These are phyloP conservation scores for Solanum hybrid DNA, from an alignment of 305 asterid species.

Conservation along the genomic window DNA sequence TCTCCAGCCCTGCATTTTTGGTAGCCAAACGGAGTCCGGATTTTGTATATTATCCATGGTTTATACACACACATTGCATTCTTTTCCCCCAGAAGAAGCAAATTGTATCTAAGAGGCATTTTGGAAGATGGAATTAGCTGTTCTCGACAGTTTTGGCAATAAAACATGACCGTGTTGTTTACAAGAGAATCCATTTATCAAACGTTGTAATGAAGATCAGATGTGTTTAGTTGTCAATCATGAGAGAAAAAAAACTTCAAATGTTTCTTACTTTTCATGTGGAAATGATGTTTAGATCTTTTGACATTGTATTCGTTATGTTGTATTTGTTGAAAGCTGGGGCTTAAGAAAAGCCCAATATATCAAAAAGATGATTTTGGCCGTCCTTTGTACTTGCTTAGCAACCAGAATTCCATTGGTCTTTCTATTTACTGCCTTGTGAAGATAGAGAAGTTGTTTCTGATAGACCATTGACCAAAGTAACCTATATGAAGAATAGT, in stretches of 20 bases:
- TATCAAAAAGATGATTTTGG: neutral
- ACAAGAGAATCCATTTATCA: neutral
- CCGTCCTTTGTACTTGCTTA: neutral
- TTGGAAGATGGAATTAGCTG: slow-evolving; percentile 16
- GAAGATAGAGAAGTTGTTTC: neutral
- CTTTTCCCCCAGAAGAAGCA: slow-evolving; percentile 33
- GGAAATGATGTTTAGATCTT: neutral
- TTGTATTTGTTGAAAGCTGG: slow-evolving; percentile 2
- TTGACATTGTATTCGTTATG: neutral
- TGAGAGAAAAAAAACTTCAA: neutral
- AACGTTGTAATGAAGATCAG: neutral
- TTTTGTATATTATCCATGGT: slow-evolving; percentile 40
- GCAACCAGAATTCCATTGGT: neutral
- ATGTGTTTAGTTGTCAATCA: neutral
- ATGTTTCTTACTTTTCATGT: neutral
- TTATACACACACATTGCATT: slow-evolving; percentile 18
- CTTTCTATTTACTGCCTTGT: neutral
- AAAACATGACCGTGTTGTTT: neutral
- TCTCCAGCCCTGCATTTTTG: slow-evolving; percentile 14
- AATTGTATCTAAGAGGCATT: slow-evolving; percentile 14
- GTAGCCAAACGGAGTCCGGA: slow-evolving; percentile 35
- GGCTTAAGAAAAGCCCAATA: neutral
- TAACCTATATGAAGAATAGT: neutral
- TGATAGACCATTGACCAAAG: neutral
- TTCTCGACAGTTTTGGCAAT: slow-evolving; percentile 18